A percentile compares a stretch with the other conserved stretches of the same genome.
Evolutionary conservation across 352 stramenopile genomes (phyloP).

Genomic region (Phytopythium boreale): DNA sequence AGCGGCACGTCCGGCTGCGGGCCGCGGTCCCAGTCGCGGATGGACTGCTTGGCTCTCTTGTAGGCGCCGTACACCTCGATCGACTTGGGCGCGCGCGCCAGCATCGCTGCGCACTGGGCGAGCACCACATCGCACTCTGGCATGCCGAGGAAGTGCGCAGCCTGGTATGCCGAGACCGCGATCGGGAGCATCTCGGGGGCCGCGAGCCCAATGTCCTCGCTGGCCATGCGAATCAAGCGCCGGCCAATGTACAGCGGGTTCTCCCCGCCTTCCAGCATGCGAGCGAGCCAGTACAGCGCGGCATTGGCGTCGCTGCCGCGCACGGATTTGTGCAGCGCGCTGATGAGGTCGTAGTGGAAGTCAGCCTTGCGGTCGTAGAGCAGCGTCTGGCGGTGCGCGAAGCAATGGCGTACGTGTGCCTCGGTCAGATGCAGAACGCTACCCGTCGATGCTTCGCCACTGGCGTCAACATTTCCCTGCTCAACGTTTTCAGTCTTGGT

Average conservation of each 20-base stretch:
- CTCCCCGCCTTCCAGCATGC: slow-evolving; percentile 86
- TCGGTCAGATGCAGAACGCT: slow-evolving; percentile 37
- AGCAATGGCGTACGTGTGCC: slow-evolving; percentile 67
- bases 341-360: slow-evolving; percentile 86
- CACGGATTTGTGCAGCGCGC: slow-evolving; percentile 83
- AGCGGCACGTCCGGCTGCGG: slow-evolving; percentile 71
- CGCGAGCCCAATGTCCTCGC: slow-evolving; percentile 79
- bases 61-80: slow-evolving; percentile 84
- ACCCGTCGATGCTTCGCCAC: neutral
- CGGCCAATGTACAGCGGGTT: slow-evolving; percentile 80
- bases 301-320: slow-evolving; percentile 80
- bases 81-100: slow-evolving; percentile 81
- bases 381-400: slow-evolving; percentile 65
- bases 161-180: slow-evolving; percentile 68
- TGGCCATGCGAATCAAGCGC: slow-evolving; percentile 81
- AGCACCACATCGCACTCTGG: slow-evolving; percentile 84
- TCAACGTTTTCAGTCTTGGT: slow-evolving; percentile 14
- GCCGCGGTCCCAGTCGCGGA: slow-evolving; percentile 50
- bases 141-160: slow-evolving; percentile 78
- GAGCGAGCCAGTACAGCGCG: slow-evolving; percentile 80
- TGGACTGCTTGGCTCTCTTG: slow-evolving; percentile 68
- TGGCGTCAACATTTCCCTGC: neutral
- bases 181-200: slow-evolving; percentile 66
- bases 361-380: slow-evolving; percentile 86
- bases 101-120: slow-evolving; percentile 70